Evolutionary conservation across 345 rosid genomes (phyloP), one percentile per base, ranked within the genome.

Genomic region (Microcos paniculata): DNA sequence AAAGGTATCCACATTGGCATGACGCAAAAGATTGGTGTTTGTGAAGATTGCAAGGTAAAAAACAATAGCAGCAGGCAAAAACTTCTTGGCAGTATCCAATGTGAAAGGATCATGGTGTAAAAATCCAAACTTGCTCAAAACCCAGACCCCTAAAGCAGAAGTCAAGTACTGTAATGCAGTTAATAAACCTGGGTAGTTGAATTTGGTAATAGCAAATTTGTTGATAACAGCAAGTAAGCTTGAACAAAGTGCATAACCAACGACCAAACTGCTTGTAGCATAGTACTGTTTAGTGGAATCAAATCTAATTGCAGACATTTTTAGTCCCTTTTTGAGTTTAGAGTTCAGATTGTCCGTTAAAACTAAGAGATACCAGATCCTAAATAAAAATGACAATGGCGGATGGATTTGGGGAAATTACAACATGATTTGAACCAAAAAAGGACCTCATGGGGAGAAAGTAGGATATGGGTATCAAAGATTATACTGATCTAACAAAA

Each of bases 191-290:
- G 97, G 98, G 82, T 82, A 96, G 82, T 86, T 90, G 80, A 96
- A 96, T 67, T 81, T 87, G 82, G 98, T 96, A 72, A 96, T 93
- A 26, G 99, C 99, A 65, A 84, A 86, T 83, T 95, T 95, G 89
- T 95, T 95, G 76, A 95, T 95, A 70, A 95, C 97, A 24, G 99
- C 97, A 70, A 96, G 98, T 85, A 96, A 83, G 80, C 99, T 96
- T n/a, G 99, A 96, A 80, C 97, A 93, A 15, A 96, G 89, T 13
- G 99, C 96, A 82, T 96, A 96, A 23, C 99, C 98, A 70, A 89
- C 59, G 16, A 96, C 94, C 73, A 96, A 93, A 70, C 94, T 86
- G 82, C 87, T 92, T 13, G 98, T 93, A 51, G 99, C 80, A 77
- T 83, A 91, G 76, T 81, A 72, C 30, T 80, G 88, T 31, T 80